Evolutionary conservation across 768 basidiomycete species (phyloP).

Genomic region (Dendrothele bispora): DNA sequence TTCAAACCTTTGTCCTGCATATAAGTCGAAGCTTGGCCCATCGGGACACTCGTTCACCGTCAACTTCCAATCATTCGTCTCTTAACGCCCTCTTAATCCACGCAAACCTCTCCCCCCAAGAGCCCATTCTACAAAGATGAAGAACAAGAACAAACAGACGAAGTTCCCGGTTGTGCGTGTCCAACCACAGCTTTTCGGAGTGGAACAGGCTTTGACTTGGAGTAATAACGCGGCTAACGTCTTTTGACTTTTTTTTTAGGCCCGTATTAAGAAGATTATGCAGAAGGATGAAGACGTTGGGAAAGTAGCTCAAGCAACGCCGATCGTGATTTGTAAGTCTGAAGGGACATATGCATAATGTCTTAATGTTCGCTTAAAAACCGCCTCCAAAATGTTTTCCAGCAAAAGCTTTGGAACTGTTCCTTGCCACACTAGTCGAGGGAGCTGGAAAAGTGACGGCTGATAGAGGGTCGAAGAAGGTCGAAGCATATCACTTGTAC

Average conservation of each 20-base stretch:
- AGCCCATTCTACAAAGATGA: too few species aligned
- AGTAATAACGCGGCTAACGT: background rate
- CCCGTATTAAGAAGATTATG: slow-evolving; percentile 99
- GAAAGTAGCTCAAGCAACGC: slow-evolving; percentile 95
- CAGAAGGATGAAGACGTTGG: slow-evolving; percentile 99
- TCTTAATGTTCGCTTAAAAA: background rate
- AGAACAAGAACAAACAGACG: slow-evolving; percentile 89
- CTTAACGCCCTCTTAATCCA: too few species aligned
- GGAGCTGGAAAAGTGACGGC: slow-evolving; percentile 79
- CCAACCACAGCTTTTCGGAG: background rate
- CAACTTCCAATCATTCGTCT: too few species aligned
- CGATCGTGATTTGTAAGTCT: slow-evolving; percentile 90
- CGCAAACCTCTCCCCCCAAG: too few species aligned
- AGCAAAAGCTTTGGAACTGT: slow-evolving; percentile 96
- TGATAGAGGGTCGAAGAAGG: slow-evolving; percentile 79
- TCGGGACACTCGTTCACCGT: too few species aligned
- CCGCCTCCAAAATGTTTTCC: slow-evolving; percentile 1
- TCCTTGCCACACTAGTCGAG: slow-evolving; percentile 81
- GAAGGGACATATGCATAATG: background rate
- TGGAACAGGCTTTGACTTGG: background rate
- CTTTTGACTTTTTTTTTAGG: slow-evolving; percentile 43
- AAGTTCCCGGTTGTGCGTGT: slow-evolving; percentile 85
- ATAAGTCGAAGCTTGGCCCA: too few species aligned
- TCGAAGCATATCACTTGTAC: slow-evolving; percentile 92
- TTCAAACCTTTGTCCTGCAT: too few species aligned